These are phyloP conservation scores for Erysimum cheiranthoides DNA, from an alignment of 345 rosid genomes.

Conservation along the genomic window DNA sequence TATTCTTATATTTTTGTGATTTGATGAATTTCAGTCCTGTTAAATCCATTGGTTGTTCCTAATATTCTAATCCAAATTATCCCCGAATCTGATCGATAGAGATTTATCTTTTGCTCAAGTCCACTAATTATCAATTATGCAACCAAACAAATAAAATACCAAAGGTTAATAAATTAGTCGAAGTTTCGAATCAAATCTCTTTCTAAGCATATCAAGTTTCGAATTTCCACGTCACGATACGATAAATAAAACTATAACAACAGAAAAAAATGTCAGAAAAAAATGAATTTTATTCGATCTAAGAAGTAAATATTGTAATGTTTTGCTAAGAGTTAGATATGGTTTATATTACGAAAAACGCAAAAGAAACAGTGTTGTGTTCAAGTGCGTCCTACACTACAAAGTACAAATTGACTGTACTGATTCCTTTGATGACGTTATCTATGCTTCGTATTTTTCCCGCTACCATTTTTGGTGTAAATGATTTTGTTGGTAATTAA, in stretches of 20 bases:
- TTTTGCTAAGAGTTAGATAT: not conserved
- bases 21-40: conserved; percentile 7
- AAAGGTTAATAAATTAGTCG: not conserved
- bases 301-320: not conserved
- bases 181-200: conserved; percentile 29
- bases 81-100: conserved; percentile 34
- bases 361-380: conserved; percentile 17
- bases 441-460: conserved; percentile 29
- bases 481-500: not conserved
- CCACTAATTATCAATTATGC: conserved; percentile 35
- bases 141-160: not conserved
- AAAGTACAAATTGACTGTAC: conserved; percentile 46
- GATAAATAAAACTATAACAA: not conserved
- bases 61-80: conserved; percentile 30
- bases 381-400: conserved; percentile 38
- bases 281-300: not conserved
- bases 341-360: not conserved
- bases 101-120: conserved; percentile 36
- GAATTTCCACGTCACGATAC: conserved; percentile 4
- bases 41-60: conserved; percentile 28
- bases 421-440: too few relatives aligned
- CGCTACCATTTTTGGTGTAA: not conserved
- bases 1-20: conserved; percentile 17
- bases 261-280: not conserved
- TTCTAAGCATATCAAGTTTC: conserved; percentile 5